Evolutionary conservation across 805 yeast genomes (phyloP).

Genomic region (Hanseniaspora meyeri): DNA sequence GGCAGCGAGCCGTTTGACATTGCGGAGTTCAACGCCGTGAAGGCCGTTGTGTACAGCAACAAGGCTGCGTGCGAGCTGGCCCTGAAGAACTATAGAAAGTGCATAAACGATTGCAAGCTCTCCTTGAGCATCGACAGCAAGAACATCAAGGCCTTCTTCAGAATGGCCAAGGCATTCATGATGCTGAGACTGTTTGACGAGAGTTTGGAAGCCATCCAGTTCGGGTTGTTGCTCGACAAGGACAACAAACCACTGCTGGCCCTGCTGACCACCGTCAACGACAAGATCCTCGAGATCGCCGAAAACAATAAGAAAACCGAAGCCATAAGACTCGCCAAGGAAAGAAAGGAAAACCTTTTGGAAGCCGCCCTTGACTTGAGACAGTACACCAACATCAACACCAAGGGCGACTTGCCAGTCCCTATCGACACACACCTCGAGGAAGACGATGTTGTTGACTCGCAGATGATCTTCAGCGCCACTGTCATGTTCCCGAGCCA

Average conservation of each 20-base stretch:
- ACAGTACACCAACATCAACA: slow-evolving; percentile 38
- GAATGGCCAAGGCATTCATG: slow-evolving; percentile 73
- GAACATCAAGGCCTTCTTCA: slow-evolving; percentile 71
- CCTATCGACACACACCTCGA: slow-evolving; percentile 46
- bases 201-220: slow-evolving; percentile 50
- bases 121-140: slow-evolving; percentile 54
- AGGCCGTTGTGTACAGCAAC: slow-evolving; percentile 43
- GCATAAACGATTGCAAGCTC: slow-evolving; percentile 73
- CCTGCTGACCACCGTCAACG: slow-evolving; percentile 33
- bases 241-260: slow-evolving; percentile 44
- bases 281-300: slow-evolving; percentile 29
- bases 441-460: slow-evolving; percentile 53
- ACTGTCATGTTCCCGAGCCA: slow-evolving; percentile 67
- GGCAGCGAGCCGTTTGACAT: slow-evolving; percentile 34
- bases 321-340: slow-evolving; percentile 20
- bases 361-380: slow-evolving; percentile 51
- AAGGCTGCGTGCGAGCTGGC: slow-evolving; percentile 88
- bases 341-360: slow-evolving; percentile 31
- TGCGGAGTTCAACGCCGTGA: slow-evolving; percentile 26
- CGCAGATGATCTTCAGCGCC: slow-evolving; percentile 64
- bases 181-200: slow-evolving; percentile 59
- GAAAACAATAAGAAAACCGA: slow-evolving; percentile 27
- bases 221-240: slow-evolving; percentile 51
- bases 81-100: slow-evolving; percentile 67
- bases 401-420: slow-evolving; percentile 42